Evolutionary conservation across 805 yeast genomes (phyloP).

Genomic region (Grigorovia jiainica): DNA sequence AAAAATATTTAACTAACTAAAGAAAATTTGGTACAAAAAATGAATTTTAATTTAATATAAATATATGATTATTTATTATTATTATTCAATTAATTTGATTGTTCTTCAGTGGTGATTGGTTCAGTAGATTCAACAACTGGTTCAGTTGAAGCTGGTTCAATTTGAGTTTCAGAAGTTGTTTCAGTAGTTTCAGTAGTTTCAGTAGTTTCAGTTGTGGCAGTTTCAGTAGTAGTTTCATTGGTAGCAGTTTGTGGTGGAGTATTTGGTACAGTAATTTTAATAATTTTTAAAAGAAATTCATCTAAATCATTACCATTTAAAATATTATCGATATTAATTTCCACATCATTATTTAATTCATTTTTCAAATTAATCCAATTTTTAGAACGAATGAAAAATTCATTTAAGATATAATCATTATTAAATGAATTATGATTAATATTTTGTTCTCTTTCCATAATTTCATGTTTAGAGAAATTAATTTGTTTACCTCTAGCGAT

Average conservation of each 20-base stretch:
- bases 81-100: too few relatives aligned
- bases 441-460: too few relatives aligned
- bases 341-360: constrained; percentile 12
- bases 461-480: too few relatives aligned
- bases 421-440: too few relatives aligned
- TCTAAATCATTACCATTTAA: constrained; percentile 19
- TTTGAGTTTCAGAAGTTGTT: constrained; percentile 12
- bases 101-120: constrained; percentile 1
- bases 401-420: too few relatives aligned
- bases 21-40: too few relatives aligned
- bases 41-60: too few relatives aligned
- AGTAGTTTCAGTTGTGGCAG: constrained; percentile 1
- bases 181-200: constrained; percentile 3
- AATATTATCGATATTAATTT: constrained; percentile 13
- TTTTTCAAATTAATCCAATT: constrained; percentile 19
- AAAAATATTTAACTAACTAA: too few relatives aligned
- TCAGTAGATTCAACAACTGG: not conserved
- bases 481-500: constrained; percentile 15
- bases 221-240: constrained; percentile 1
- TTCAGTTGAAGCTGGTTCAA: constrained; percentile 13
- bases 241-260: constrained; percentile 7
- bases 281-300: constrained; percentile 13
- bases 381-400: constrained; percentile 24
- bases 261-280: constrained; percentile 3
- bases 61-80: too few relatives aligned